phyloP scores from a whole-genome alignment of 129 eudicot species.

The Heracleum sosnowskyi region DNA sequence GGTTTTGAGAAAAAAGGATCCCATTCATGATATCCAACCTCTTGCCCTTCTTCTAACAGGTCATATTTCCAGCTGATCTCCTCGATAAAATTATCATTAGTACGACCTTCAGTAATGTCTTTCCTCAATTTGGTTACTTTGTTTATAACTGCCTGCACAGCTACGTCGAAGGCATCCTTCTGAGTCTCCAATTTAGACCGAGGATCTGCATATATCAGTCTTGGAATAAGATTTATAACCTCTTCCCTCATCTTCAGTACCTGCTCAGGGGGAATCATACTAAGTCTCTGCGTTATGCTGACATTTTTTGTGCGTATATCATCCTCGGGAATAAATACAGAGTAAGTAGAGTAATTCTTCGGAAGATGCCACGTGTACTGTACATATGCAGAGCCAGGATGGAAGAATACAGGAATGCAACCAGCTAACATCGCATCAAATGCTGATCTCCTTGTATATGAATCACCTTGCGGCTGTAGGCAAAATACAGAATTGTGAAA shows the following conservation, averaged over 20 bases:
- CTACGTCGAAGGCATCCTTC: conserved; percentile 77
- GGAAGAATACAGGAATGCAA: conserved; percentile 90
- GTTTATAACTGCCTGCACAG: conserved; percentile 63
- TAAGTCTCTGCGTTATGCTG: conserved; percentile 50
- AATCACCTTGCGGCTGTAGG: conserved; percentile 89
- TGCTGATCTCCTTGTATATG: conserved; percentile 78
- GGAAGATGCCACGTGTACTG: conserved; percentile 98
- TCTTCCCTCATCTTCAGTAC: conserved; percentile 63
- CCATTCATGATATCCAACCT: conserved; percentile 32
- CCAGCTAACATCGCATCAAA: conserved; percentile 94
- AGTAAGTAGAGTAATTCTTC: conserved; percentile 46
- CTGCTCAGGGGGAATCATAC: conserved; percentile 42
- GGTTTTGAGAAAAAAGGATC: conserved; percentile 19
- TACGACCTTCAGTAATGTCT: conserved; percentile 44
- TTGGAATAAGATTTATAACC: conserved; percentile 70
- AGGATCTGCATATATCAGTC: conserved; percentile 78
- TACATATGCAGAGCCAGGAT: conserved; percentile 76
- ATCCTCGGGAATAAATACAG: conserved; percentile 74
- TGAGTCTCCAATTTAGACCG: conserved; percentile 70
- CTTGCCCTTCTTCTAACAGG: conserved; percentile 63
- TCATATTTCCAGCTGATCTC: conserved; percentile 90
- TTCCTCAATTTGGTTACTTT: conserved; percentile 61
- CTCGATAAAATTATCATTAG: conserved; percentile 52
- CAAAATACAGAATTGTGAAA: conserved; percentile 83
- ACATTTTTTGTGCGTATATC: conserved; percentile 47